Evolutionary conservation across 345 rosid genomes (phyloP), one percentile per base, ranked within the genome.

Genomic region (Combretum micranthum): DNA sequence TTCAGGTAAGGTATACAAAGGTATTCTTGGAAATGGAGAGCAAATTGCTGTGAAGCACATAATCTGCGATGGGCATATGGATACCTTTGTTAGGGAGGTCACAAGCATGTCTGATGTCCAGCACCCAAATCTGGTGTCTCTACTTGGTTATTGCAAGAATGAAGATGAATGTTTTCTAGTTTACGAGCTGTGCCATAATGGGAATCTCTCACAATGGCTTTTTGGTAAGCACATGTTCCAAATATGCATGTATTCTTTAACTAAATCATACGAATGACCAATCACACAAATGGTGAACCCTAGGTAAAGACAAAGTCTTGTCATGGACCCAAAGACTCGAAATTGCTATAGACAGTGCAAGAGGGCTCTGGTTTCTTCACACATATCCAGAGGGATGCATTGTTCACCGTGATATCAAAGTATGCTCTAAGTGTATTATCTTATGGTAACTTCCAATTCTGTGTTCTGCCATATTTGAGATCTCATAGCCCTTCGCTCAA

Each of bases 151-250:
- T 44, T 77, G 78, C 52, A 72, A 77, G 78, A 68, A 64, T 21
- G 61, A 77, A 19, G 78, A 81, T 39, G 83, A 79, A 53, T 71
- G 73, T 46, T 84, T 81, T 65, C 73, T 81, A 6, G 78, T 81
- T 48, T 83, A 80, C 17, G 82, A 84, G 72, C 64, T 81, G 13
- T 81, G 90, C 61, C 69, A 59, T 59, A 70, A 77, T 20, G 84
- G 90, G 17, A 81, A 79, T 62, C 74, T 81, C 59, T 75, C 86
- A 17, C 78, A 71, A 47, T 84, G 90, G 90, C 63, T 84, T 37
- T 84, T 69, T 57, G 76, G 84, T 80, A 75, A 17, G 70, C 47
- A 26, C 23, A 26, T 19, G 5, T 13, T 52, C 44, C 44, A 62
- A 60, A 46, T 17, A 42, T 6, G 3, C 12, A 43, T 55, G 12